Conservation (phyloP, 805 yeast species). For the Phaffomyces opuntiae region DNA sequence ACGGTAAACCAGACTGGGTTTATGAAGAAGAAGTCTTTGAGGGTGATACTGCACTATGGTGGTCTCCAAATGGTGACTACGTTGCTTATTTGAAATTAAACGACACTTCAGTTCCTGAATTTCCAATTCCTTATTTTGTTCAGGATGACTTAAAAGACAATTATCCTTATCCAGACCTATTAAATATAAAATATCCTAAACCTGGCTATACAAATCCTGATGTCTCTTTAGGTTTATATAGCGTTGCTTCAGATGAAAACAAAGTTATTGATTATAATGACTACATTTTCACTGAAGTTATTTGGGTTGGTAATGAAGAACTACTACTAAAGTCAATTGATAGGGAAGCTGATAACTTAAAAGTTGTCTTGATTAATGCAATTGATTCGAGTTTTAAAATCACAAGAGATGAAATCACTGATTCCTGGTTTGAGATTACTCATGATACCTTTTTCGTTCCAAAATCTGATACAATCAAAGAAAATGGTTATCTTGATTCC, state of each 20-base stretch:
- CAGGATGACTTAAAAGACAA: constrained; percentile 34
- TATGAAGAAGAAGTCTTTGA: constrained; percentile 85
- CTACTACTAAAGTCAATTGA: constrained; percentile 53
- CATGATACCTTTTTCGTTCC: constrained; percentile 58
- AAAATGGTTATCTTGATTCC: constrained; percentile 79
- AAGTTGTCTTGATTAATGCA: constrained; percentile 49
- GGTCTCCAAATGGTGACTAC: constrained; percentile 72
- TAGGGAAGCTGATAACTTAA: constrained; percentile 60
- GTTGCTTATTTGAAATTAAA: constrained; percentile 61
- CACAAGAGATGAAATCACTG: constrained; percentile 41
- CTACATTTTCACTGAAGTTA: constrained; percentile 53
- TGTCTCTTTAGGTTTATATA: constrained; percentile 47
- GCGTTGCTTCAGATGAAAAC: constrained; percentile 23
- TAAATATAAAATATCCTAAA: constrained; percentile 71
- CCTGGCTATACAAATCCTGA: constrained; percentile 74
- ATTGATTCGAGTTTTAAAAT: constrained; percentile 27
- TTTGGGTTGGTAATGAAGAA: constrained; percentile 56
- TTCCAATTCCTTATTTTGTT: constrained; percentile 68
- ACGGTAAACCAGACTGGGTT: constrained; percentile 93
- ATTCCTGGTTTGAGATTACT: constrained; percentile 72
- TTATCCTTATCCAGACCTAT: constrained; percentile 53
- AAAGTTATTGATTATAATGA: constrained; percentile 37
- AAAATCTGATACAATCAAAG: constrained; percentile 34
- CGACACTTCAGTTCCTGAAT: constrained; percentile 68
- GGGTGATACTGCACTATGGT: constrained; percentile 70